A percentile compares a stretch with the other conserved stretches of the same genome.
These are phyloP conservation scores for Wickerhamiella nectarea DNA, from an alignment of 805 yeast species.

Conservation along the genomic window DNA sequence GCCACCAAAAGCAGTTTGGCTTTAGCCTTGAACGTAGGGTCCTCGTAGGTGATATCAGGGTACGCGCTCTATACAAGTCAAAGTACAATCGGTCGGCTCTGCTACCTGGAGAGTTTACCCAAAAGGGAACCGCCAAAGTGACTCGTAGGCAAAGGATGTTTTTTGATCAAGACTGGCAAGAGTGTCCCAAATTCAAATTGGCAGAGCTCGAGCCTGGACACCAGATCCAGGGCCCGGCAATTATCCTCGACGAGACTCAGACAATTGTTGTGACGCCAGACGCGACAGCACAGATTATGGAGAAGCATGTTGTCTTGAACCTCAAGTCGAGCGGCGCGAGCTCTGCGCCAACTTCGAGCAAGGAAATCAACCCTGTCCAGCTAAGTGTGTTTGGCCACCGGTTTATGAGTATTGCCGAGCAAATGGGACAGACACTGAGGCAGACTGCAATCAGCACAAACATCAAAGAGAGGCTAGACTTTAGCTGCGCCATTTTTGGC, in stretches of 20 bases:
- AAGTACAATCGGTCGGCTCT: background rate
- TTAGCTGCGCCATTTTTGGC: conserved; percentile 73
- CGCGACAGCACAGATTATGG: conserved; percentile 40
- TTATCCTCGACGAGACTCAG: conserved; percentile 69
- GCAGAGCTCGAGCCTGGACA: conserved; percentile 43
- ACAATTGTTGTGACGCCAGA: conserved; percentile 61
- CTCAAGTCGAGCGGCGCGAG: conserved; percentile 16
- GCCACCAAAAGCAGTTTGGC: conserved; percentile 62
- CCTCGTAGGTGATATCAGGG: conserved; percentile 58
- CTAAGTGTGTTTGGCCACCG: conserved; percentile 69
- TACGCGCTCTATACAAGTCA: conserved; percentile 55
- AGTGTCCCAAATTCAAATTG: conserved; percentile 43
- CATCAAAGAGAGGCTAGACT: conserved; percentile 71
- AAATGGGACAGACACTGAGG: conserved; percentile 70
- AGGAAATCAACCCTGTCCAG: conserved; percentile 48
- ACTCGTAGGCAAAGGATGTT: conserved; percentile 33
- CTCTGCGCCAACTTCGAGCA: conserved; percentile 16
- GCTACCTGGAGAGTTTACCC: conserved; percentile 1
- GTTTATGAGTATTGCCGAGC: conserved; percentile 84
- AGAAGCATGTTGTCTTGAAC: conserved; percentile 47
- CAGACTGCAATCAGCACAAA: conserved; percentile 72
- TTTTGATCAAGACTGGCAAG: conserved; percentile 39
- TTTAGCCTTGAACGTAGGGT: conserved; percentile 47
- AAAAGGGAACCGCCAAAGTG: conserved; percentile 6
- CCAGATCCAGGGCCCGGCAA: conserved; percentile 52